Base-by-base conservation (phyloP, 441 rosid genomes). In the Biscutella auriculata region DNA sequence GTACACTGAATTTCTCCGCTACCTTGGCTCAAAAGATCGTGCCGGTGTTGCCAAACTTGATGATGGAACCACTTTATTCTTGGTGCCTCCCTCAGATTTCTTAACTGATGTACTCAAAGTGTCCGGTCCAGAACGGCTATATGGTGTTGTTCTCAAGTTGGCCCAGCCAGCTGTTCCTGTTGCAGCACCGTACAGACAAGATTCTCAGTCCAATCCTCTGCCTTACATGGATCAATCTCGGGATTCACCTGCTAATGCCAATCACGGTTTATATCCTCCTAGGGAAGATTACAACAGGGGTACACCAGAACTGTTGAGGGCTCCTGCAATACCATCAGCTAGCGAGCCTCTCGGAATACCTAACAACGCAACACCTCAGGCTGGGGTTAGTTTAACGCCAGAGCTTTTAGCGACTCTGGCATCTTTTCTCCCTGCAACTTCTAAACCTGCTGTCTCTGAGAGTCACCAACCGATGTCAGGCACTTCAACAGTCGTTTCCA, bases 41-140 rank as follows among this genome's bases (percentile, higher is more conserved):
- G 99, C 99, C 8, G 99, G 97, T 30, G 99, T 94, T 72, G 99
- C 96, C 21, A 90, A 89, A 74, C 78, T 94, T 42, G 94, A 81
- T 59, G 96, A 90, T 63, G 97, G 99, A 54, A 90, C 89, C 9
- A 89, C 95, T 15, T 71, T 94, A 35, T 94, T 94, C 65, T 74
- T 94, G 77, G 96, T 94, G 26, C 97, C 99, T 53, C 99, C 99
- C 19, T 94, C 99, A 28, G 89, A 82, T 53, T 94, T 94, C 75
- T 79, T 94, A 58, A 75, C 85, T 14, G 82, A 80, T 19, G 87
- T 94, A 41, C 78, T 94, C 73, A 77, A 84, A 67, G 92, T 90
- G 27, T 19, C 60, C 3, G 96, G 94, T 41, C 97, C 88, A 8
- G 97, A 90, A 61, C 95, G 99, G 42, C 78, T 94, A 17, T 94